Evolutionary conservation across 2,329 filamentous ascomycete species (phyloP), one percentile per base, ranked within the genome.

Genomic region (Simplicillium sp.): DNA sequence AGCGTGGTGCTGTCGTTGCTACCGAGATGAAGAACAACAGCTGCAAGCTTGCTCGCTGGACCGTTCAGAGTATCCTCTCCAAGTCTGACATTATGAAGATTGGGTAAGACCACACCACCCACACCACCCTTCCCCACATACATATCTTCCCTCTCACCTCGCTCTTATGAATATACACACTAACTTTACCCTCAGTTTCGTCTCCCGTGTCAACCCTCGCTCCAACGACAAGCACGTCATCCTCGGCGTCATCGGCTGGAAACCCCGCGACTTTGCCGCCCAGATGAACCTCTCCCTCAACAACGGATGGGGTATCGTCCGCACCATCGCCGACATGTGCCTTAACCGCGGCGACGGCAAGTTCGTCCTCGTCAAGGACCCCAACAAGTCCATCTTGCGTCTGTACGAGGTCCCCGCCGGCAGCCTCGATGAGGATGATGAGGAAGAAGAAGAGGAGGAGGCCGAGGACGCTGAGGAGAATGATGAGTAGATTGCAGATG

Each of bases 11-110:
- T 43, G 90, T 98, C 34, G 85, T 98, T 18, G 92, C 92, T 15
- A 98, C 92, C 11, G 92, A 98, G 73, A 98, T 98, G 92, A 98
- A 98, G 86, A 98, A 98, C 80, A 98, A 98, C 78, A 88, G 82
- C 59, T 94, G 87, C 84, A 98, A 98, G 75, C 82, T 98, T 48
- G 92, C 92, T 44, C 77, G 92, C 62, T 98, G 92, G 92, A 95
- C 92, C 28, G 87, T 90, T 34, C 92, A 98, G 73, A 87, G 84
- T 58, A 96, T 98, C 58, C 79, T 98, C 44, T 89, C 90, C 61
- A 89, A 89, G 69, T 89, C 92, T n/a, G 92, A 98, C 61, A 75
- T 88, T 51, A 96, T 98, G 88, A 98, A 97, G 75, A 81, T 98
- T 62, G 92, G 87, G 84, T 89, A 72, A 50, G 20, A 25, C 20